Conservation (phyloP, 257 asterid species). For the Solanum sparsipilum region DNA sequence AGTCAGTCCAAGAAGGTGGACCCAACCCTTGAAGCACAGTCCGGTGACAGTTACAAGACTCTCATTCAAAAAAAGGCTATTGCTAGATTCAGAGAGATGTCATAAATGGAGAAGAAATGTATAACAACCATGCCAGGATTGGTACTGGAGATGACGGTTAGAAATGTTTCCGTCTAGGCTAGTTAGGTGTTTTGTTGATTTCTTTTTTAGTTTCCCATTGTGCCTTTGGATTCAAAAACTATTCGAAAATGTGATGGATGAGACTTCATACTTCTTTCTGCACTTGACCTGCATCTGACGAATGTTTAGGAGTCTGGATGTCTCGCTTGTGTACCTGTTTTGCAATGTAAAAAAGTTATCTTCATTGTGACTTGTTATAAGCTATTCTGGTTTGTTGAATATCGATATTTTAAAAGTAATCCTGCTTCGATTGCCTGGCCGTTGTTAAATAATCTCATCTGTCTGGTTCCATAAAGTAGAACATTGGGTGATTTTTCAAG, state of each 20-base stretch:
- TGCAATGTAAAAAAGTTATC: background rate
- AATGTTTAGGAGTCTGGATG: background rate
- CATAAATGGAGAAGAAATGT: constrained; percentile 11
- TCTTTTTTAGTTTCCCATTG: background rate
- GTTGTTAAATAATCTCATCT: background rate
- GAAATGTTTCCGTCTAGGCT: background rate
- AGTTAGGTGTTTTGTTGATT: background rate
- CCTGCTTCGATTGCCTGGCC: background rate
- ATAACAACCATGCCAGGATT: background rate
- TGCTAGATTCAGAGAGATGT: constrained; percentile 94
- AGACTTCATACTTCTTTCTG: background rate
- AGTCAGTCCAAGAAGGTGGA: constrained; percentile 83
- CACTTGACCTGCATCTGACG: background rate
- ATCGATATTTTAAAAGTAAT: background rate
- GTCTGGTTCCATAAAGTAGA: background rate
- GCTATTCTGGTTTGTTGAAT: background rate
- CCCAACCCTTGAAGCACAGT: constrained; percentile 79
- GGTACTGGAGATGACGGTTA: background rate
- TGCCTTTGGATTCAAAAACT: background rate
- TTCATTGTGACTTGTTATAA: background rate
- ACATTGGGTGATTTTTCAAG: background rate
- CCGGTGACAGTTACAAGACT: constrained; percentile 94
- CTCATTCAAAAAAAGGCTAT: constrained; percentile 97
- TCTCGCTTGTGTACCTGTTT: background rate
- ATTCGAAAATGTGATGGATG: background rate